phyloP scores from a whole-genome alignment of 129 eudicot species.

The Saposhnikovia divaricata region DNA sequence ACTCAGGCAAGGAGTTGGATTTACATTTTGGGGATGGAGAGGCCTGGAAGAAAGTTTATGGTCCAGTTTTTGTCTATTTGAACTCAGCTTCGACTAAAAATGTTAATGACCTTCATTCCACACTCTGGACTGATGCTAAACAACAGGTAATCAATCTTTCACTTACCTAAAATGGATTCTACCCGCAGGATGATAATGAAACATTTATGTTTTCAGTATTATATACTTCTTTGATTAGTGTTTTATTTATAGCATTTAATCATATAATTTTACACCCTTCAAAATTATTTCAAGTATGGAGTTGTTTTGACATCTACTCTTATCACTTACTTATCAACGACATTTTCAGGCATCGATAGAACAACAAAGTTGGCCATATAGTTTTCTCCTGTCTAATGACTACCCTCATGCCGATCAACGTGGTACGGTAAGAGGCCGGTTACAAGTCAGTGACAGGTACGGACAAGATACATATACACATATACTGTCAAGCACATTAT shows the following conservation, averaged over 20 bases:
- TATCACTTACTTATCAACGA: neutral
- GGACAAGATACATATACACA: neutral
- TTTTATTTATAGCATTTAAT: neutral
- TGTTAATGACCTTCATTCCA: neutral
- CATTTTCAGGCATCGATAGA: conserved; percentile 4
- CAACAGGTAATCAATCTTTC: conserved; percentile 21
- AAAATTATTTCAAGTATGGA: neutral
- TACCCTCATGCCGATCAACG: conserved; percentile 21
- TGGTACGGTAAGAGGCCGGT: conserved; percentile 19
- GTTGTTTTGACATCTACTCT: neutral
- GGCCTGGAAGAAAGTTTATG: conserved; percentile 50
- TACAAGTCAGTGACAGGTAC: conserved; percentile 25
- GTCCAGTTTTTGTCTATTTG: conserved; percentile 41
- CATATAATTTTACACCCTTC: neutral
- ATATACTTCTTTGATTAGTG: neutral
- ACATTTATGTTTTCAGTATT: no score
- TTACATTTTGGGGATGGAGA: conserved; percentile 27
- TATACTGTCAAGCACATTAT: neutral
- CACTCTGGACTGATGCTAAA: conserved; percentile 46
- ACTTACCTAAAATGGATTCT: neutral
- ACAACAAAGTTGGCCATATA: conserved; percentile 28
- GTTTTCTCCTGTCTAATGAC: conserved; percentile 26
- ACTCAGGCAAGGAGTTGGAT: conserved; percentile 22
- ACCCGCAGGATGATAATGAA: no score
- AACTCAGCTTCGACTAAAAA: conserved; percentile 22